Conservation (phyloP, 108 stramenopile genomes). For the Cyclotella atomus region DNA sequence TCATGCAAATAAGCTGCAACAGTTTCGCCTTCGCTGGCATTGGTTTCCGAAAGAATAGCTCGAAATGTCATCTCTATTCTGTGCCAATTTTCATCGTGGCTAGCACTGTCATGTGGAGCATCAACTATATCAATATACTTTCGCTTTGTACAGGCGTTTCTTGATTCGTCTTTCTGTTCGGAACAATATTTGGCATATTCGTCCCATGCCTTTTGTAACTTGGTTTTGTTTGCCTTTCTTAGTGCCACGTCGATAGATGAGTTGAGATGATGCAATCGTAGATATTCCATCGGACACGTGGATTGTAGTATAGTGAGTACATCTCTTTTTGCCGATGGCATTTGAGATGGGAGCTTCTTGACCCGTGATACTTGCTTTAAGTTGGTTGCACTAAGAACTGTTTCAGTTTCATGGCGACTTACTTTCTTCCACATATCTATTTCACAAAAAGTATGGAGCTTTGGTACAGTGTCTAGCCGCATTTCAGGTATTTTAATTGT, state of each 20-base stretch:
- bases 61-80: constrained; percentile 35
- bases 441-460: constrained; percentile 20
- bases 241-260: constrained; percentile 55
- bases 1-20: constrained; percentile 78
- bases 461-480: not conserved
- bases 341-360: constrained; percentile 20
- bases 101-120: not conserved
- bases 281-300: constrained; percentile 68
- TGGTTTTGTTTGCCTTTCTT: constrained; percentile 65
- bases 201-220: constrained; percentile 52
- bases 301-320: constrained; percentile 62
- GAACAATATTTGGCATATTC: constrained; percentile 37
- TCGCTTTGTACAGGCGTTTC: constrained; percentile 1
- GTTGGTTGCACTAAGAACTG: not conserved
- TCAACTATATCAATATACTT: not conserved
- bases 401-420: not conserved
- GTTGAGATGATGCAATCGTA: constrained; percentile 65
- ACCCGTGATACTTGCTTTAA: too few relatives aligned
- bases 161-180: not conserved
- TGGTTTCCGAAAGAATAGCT: constrained; percentile 5
- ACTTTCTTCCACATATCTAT: constrained; percentile 29
- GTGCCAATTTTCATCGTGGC: constrained; percentile 12
- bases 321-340: constrained; percentile 61
- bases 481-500: not conserved
- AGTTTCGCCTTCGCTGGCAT: constrained; percentile 1